phyloP scores from a whole-genome alignment of 306 rosid genomes.

The Lathyrus aphaca region DNA sequence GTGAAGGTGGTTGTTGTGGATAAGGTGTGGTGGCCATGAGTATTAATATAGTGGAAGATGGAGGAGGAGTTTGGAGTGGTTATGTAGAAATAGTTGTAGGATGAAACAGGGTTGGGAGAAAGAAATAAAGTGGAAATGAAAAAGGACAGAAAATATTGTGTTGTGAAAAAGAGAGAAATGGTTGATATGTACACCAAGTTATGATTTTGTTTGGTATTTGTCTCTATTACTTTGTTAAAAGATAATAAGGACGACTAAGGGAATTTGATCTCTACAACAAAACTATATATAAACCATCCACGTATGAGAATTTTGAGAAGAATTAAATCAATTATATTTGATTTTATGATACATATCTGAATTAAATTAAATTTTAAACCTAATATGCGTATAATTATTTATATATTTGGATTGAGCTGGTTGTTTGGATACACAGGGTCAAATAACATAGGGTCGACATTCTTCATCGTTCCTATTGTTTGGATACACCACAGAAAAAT shows the following conservation, averaged over 20 bases:
- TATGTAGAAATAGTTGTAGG: not conserved
- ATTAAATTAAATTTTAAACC: too few relatives aligned
- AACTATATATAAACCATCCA: too few relatives aligned
- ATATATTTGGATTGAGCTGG: too few relatives aligned
- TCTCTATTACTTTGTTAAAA: not conserved
- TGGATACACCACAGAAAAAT: too few relatives aligned
- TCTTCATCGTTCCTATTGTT: too few relatives aligned
- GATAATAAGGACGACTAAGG: not conserved
- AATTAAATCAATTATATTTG: too few relatives aligned
- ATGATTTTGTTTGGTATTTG: not conserved
- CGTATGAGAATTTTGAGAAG: too few relatives aligned
- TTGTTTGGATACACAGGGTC: too few relatives aligned
- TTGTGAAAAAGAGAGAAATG: conserved; percentile 8
- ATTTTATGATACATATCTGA: too few relatives aligned
- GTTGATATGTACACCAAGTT: not conserved
- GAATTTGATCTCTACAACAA: too few relatives aligned
- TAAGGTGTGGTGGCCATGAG: conserved; percentile 54
- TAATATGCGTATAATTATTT: too few relatives aligned
- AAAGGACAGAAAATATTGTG: not conserved
- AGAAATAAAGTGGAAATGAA: not conserved
- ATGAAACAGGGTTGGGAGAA: not conserved
- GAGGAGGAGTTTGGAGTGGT: not conserved
- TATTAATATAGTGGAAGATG: conserved; percentile 8
- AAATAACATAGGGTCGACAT: too few relatives aligned
- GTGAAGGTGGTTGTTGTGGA: conserved; percentile 49